Conservation (phyloP, 176 grass and related monocot genomes). For the Carex parvula region DNA sequence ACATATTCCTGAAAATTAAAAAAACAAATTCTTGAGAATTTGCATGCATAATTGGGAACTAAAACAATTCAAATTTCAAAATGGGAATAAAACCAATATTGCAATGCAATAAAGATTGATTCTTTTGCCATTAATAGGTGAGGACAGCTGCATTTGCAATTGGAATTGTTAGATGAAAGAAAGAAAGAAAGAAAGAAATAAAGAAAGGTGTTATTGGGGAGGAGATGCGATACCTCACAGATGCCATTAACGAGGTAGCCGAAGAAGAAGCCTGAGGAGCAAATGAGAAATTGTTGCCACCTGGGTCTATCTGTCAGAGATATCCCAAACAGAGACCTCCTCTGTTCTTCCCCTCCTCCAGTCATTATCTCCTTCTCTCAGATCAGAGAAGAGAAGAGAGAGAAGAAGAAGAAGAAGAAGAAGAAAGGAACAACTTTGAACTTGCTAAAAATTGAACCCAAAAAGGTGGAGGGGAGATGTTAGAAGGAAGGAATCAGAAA, state of each 20-base stretch:
- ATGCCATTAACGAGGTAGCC: constrained; percentile 96
- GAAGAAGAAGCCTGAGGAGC: constrained; percentile 87
- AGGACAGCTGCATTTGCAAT: background rate
- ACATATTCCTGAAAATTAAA: constrained; percentile 66
- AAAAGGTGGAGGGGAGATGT: background rate
- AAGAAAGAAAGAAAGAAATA: too few relatives aligned
- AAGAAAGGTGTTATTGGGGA: background rate
- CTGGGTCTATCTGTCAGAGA: constrained; percentile 55
- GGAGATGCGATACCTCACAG: constrained; percentile 53
- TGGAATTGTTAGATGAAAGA: background rate
- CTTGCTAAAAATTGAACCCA: background rate
- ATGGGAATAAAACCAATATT: background rate
- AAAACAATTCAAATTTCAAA: constrained; percentile 2
- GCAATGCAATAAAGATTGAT: constrained; percentile 6
- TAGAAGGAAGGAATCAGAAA: constrained; percentile 20
- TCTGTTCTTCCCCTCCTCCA: constrained; percentile 45
- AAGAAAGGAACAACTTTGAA: background rate
- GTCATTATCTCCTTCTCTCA: constrained; percentile 12
- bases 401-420: background rate
- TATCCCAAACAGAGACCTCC: constrained; percentile 66
- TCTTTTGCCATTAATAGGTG: constrained; percentile 13
- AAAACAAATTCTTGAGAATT: background rate
- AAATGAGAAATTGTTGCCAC: constrained; percentile 94
- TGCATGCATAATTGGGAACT: background rate
- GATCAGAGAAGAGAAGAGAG: background rate